A percentile compares a stretch with the other conserved stretches of the same genome.
These are phyloP conservation scores for Nymphaea colorata DNA, from an alignment of 164 flowering plant genomes.

Conservation along the genomic window DNA sequence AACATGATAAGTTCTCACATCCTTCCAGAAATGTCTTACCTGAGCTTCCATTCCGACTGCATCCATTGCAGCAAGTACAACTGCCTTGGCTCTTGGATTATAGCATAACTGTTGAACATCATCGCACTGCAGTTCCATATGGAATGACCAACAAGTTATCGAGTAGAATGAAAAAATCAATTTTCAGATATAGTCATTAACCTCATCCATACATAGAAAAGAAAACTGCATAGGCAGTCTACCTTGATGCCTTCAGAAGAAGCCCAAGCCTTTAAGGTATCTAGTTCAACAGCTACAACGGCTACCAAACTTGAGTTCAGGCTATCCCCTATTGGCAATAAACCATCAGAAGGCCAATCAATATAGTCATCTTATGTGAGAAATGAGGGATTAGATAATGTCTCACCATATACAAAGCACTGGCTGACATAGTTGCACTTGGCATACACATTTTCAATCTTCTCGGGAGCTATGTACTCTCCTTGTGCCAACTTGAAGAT, in stretches of 20 bases:
- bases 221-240: not conserved
- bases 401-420: constrained; percentile 87
- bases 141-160: not conserved
- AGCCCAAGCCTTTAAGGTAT: constrained; percentile 70
- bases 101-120: constrained; percentile 51
- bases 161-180: too few species aligned
- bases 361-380: constrained; percentile 3
- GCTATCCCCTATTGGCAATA: constrained; percentile 62
- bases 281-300: constrained; percentile 62
- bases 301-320: constrained; percentile 81
- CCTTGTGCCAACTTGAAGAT: constrained; percentile 98
- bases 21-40: constrained; percentile 20
- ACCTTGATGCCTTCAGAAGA: constrained; percentile 71
- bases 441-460: constrained; percentile 90
- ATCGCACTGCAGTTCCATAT: constrained; percentile 32
- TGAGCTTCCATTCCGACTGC: constrained; percentile 74
- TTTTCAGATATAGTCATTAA: too few species aligned
- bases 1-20: not conserved
- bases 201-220: too few species aligned
- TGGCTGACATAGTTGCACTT: constrained; percentile 85
- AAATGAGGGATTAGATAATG: constrained; percentile 2
- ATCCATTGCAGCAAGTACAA: constrained; percentile 88
- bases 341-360: not conserved
- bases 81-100: constrained; percentile 66
- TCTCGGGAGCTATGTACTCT: constrained; percentile 95